Evolutionary conservation across 352 stramenopile genomes (phyloP), one percentile per base, ranked within the genome.

Genomic region (Phytophthora fragariaefolia): DNA sequence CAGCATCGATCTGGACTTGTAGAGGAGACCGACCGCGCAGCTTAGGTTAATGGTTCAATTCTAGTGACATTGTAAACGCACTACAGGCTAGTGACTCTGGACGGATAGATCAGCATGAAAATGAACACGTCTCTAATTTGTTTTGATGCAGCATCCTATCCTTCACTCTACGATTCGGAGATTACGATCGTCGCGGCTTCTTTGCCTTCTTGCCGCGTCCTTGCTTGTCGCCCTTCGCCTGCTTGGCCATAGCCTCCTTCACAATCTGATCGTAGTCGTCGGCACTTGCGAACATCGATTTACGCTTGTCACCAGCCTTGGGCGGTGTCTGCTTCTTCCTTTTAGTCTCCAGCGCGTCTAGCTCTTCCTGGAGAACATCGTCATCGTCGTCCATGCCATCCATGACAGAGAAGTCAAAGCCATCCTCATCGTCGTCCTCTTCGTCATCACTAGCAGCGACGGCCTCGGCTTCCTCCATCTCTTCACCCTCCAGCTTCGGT

Each of bases 261-360:
- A 93, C 79, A 67, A 93, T 86, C 66, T 70, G 53, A 10, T 91
- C 84, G 66, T 92, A 93, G 68, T 93, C 83, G 57, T 93, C 86
- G 28, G 86, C 84, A 23, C 75, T 81, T n/a, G 81, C 84, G 55
- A 95, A 95, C 66, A 85, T 73, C 28, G 79, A 75, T 56, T 91
- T 91, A 20, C 85, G 82, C 71, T 92, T 92, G 10, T 71, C 63
- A 4, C 63, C 67, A 0, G 64, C 61, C 54, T 78, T 77, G 9
- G 76, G 74, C n/a, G 61, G 62, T 15, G 74, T 85, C 58, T 92
- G 84, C 66, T 83, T 87, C 53, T 82, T 82, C n/a, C 66, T 69
- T 70, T 80, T 86, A 12, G 72, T 56, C 30, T 80, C 64, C 23
- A 78, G 30, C 17, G 69, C 62, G 20, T 76, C 45, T 18, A 80